phyloP scores from a whole-genome alignment of 2,329 filamentous ascomycete genomes.

The Emergomyces orientalis region DNA sequence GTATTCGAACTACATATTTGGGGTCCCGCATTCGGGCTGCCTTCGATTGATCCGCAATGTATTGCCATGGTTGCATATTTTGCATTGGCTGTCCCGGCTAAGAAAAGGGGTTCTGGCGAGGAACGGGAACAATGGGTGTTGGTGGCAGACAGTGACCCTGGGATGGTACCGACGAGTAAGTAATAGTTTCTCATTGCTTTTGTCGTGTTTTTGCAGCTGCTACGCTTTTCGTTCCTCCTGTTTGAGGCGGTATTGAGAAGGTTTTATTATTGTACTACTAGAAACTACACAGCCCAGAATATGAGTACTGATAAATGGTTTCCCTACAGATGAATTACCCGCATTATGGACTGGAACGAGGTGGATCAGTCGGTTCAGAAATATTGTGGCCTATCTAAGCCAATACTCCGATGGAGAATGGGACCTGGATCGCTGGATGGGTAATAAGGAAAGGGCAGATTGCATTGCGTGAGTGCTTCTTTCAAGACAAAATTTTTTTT shows the following conservation, averaged over 20 bases:
- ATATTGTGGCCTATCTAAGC: constrained; percentile 45
- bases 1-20: constrained; percentile 75
- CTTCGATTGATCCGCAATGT: constrained; percentile 87
- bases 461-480: constrained; percentile 37
- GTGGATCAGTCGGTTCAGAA: constrained; percentile 46
- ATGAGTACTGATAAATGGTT: neutral
- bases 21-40: constrained; percentile 78
- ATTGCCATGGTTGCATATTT: constrained; percentile 74
- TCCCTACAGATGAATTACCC: constrained; percentile 44
- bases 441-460: constrained; percentile 39
- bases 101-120: constrained; percentile 1
- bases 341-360: constrained; percentile 46
- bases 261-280: too few species aligned
- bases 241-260: too few species aligned
- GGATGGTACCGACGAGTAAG: constrained; percentile 61
- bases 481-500: neutral
- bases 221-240: neutral
- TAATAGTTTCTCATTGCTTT: constrained; percentile 17
- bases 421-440: constrained; percentile 40
- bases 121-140: constrained; percentile 53
- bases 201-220: neutral
- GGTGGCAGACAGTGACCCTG: constrained; percentile 63
- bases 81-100: constrained; percentile 47
- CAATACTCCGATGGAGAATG: constrained; percentile 40
- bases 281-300: too few species aligned